phyloP scores from a whole-genome alignment of 2,329 filamentous ascomycete species.

The Pseudogymnoascus sp. region DNA sequence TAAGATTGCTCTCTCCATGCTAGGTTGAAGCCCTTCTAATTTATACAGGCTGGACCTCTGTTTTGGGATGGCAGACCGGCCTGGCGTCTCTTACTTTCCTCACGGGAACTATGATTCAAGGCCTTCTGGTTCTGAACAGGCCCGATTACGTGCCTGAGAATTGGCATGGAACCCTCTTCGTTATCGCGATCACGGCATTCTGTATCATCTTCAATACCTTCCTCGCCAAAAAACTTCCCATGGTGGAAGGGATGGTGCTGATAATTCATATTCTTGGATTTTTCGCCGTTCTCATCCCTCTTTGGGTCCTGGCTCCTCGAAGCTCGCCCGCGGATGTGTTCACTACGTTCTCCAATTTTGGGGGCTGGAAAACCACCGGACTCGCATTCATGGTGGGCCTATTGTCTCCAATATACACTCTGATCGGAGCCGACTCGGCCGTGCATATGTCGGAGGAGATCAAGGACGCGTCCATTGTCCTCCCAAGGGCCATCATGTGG shows the following conservation, averaged over 20 bases:
- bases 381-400: constrained; percentile 32
- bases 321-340: constrained; percentile 25
- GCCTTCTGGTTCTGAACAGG: constrained; percentile 30
- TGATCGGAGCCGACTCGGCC: constrained; percentile 21
- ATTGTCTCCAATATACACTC: constrained; percentile 25
- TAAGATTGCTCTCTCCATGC: constrained; percentile 15
- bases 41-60: constrained; percentile 37
- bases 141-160: constrained; percentile 28
- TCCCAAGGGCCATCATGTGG: constrained; percentile 41
- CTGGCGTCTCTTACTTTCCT: constrained; percentile 37
- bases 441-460: constrained; percentile 43
- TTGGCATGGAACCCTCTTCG: constrained; percentile 39
- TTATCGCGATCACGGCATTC: constrained; percentile 35
- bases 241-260: constrained; percentile 37
- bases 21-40: neutral
- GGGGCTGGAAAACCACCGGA: constrained; percentile 29
- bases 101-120: constrained; percentile 38
- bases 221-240: constrained; percentile 33
- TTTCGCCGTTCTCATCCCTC: constrained; percentile 34
- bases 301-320: constrained; percentile 28
- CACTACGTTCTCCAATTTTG: constrained; percentile 27
- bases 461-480: constrained; percentile 37
- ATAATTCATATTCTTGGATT: constrained; percentile 40
- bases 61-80: constrained; percentile 39
- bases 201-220: constrained; percentile 39